These are phyloP conservation scores for Madurella fahalii DNA, from an alignment of 2,329 filamentous ascomycete species.

Conservation along the genomic window DNA sequence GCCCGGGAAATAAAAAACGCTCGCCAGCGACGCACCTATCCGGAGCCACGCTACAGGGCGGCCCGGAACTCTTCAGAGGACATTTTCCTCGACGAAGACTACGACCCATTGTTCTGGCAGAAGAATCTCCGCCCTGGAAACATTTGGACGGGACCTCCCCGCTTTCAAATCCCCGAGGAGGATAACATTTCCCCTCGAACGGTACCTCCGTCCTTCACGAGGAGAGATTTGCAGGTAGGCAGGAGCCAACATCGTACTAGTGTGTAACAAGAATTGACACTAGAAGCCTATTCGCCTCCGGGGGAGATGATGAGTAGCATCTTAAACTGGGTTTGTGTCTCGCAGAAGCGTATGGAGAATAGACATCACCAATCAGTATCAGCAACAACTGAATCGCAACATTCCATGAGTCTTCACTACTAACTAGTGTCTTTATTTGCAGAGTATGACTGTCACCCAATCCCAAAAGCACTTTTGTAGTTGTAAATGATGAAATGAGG, in stretches of 20 bases:
- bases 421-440: no score
- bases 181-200: background rate
- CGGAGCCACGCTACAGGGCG: background rate
- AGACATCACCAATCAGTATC: no score
- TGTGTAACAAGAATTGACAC: no score
- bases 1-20: background rate
- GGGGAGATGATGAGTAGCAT: no score
- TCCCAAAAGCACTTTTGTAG: no score
- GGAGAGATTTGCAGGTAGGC: background rate
- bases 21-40: background rate
- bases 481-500: no score
- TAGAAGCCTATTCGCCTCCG: no score
- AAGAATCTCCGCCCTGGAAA: slow-evolving; percentile 7
- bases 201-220: background rate
- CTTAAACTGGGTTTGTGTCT: no score
- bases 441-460: no score
- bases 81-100: slow-evolving; percentile 4
- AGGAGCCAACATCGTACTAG: background rate
- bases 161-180: background rate
- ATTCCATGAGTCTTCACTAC: no score
- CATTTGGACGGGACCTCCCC: background rate
- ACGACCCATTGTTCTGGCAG: slow-evolving; percentile 10
- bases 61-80: background rate
- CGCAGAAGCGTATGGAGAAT: no score
- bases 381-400: no score